Base-by-base conservation (phyloP, 306 rosid species). In the Malus asiatica region DNA sequence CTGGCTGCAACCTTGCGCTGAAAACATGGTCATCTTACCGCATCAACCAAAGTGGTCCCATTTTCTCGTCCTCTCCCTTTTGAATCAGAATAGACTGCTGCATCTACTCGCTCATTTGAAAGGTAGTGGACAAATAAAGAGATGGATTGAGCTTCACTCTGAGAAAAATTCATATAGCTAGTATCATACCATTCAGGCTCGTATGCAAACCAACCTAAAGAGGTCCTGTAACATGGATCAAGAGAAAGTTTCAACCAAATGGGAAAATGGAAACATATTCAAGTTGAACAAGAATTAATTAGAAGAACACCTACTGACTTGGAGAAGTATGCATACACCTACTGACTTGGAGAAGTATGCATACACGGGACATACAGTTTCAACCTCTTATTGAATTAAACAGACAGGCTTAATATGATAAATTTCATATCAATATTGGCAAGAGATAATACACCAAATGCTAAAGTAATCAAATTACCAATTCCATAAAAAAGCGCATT, bases 71-170 rank as follows among this genome's bases (percentile, higher is more conserved):
- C 90, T 74, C 82, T 87, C 76, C 82, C 93, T 86, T 95, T 95
- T 16, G 88, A 79, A 80, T 88, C 94, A 13, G 82, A 79, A 52
- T 83, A 93, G 76, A 73, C 68, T n/a, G 84, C 73, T 20, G 84
- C 73, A 80, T 95, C 93, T 68, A 77, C 91, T 84, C 87, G 87
- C 78, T 84, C 88, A 79, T 87, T 90, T 73, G 91, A 83, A 82
- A 95, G 97, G 87, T 80, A 87, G 71, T 95, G 91, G 73, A 89
- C 93, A 89, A 89, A 92, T 64, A 87, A 82, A 81, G 92, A 89
- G 77, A 92, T 92, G 72, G 97, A 92, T 51, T 92, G 98, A 75
- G 98, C 98, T 86, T 95, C 97, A 55, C 97, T 90, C 79, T 89
- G 97, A 60, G 97, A 77, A 80, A 90, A 95, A 86, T 86, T 95